Percentiles rank a stretch among this genome's conserved stretches.
phyloP scores from a whole-genome alignment of 2,329 filamentous ascomycete species.

The Exophiala phaeomuriformis region DNA sequence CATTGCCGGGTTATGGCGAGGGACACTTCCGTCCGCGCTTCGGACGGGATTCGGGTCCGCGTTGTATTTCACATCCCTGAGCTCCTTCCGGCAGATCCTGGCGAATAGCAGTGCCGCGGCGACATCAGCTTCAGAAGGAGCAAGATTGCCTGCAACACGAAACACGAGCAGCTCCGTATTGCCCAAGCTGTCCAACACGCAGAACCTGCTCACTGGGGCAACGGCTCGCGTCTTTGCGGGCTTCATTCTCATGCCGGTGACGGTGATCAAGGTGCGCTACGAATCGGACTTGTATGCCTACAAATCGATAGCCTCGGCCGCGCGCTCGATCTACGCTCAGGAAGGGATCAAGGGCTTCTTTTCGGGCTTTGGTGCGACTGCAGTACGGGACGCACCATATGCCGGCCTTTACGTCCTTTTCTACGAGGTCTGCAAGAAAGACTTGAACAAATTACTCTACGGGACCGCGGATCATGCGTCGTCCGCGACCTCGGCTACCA shows the following conservation, averaged over 20 bases:
- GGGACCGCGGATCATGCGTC: slow-evolving; percentile 2
- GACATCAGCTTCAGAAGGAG: slow-evolving; percentile 23
- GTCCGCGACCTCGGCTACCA: slow-evolving; percentile 48
- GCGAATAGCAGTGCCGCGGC: slow-evolving; percentile 35
- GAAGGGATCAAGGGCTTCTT: slow-evolving; percentile 83
- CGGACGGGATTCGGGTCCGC: slow-evolving; percentile 89
- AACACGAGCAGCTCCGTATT: slow-evolving; percentile 51
- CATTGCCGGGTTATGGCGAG: slow-evolving; percentile 76
- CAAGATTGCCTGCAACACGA: background rate
- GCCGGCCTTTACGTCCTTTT: slow-evolving; percentile 90
- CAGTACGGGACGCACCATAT: slow-evolving; percentile 90
- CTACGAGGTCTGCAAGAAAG: slow-evolving; percentile 75
- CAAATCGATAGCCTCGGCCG: slow-evolving; percentile 64
- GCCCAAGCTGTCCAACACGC: slow-evolving; percentile 72
- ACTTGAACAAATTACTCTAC: slow-evolving; percentile 40
- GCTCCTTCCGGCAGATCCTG: slow-evolving; percentile 64
- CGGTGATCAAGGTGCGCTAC: slow-evolving; percentile 92
- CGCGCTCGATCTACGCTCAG: slow-evolving; percentile 61
- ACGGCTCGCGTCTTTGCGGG: slow-evolving; percentile 78
- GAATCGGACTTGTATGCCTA: slow-evolving; percentile 84
- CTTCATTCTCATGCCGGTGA: slow-evolving; percentile 89
- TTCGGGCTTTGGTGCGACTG: slow-evolving; percentile 85
- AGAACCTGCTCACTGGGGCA: slow-evolving; percentile 79
- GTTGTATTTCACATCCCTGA: slow-evolving; percentile 86
- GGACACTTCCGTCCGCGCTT: slow-evolving; percentile 84